phyloP scores from a whole-genome alignment of 139 green algal genomes.

The Coelastrella sp. region DNA sequence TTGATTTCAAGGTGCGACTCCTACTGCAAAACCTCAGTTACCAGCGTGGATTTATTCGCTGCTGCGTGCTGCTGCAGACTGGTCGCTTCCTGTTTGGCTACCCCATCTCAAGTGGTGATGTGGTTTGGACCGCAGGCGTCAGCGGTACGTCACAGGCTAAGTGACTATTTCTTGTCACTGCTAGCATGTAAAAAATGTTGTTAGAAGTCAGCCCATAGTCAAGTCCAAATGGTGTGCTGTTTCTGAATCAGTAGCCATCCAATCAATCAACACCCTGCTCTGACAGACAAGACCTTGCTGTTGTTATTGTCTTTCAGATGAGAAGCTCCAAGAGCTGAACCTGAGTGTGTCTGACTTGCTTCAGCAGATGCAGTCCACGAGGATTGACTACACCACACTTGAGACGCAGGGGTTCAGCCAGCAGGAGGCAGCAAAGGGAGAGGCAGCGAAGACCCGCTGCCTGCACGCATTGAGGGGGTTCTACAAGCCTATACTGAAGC shows the following conservation, averaged over 20 bases:
- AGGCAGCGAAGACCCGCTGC: neutral
- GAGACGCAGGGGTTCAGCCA: slow-evolving; percentile 43
- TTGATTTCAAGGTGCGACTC: too few species aligned
- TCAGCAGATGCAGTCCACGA: neutral
- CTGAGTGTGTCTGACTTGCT: neutral
- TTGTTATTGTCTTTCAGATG: neutral
- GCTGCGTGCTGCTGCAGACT: neutral
- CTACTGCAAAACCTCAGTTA: too few species aligned
- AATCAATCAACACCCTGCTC: too few species aligned
- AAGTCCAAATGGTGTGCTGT: too few species aligned
- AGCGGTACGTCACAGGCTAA: neutral
- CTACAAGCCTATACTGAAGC: slow-evolving; percentile 7
- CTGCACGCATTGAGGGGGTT: slow-evolving; percentile 7
- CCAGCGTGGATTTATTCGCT: too few species aligned
- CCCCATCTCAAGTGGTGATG: slow-evolving; percentile 39
- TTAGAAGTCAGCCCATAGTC: too few species aligned
- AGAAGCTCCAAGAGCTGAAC: neutral
- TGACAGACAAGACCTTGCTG: neutral
- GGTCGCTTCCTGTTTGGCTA: slow-evolving; percentile 23
- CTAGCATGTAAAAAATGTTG: too few species aligned
- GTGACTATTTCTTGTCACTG: too few species aligned
- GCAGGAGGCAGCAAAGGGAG: neutral
- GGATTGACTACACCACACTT: neutral
- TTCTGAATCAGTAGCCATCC: too few species aligned
- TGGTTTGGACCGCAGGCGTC: slow-evolving; percentile 47